These are phyloP conservation scores for Penicillium occitanis DNA, from an alignment of 2,329 filamentous ascomycete species.

Conservation along the genomic window DNA sequence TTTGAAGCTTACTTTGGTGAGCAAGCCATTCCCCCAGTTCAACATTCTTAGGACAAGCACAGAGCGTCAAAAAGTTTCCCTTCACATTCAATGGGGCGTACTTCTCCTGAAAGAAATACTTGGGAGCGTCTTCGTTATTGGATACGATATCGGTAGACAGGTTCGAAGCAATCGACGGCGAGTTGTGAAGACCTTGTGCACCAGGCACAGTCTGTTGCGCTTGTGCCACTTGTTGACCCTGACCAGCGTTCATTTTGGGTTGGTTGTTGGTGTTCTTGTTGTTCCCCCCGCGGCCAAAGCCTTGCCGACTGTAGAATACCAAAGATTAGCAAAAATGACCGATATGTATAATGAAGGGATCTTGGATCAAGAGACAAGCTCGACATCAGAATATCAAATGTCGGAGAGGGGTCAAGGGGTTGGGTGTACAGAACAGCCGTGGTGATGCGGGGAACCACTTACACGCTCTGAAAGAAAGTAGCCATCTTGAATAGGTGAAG, in stretches of 20 bases:
- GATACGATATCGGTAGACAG: constrained; percentile 35
- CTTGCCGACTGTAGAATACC: constrained; percentile 44
- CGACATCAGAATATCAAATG: constrained; percentile 5
- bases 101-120: constrained; percentile 54
- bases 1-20: constrained; percentile 70
- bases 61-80: constrained; percentile 95
- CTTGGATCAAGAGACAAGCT: constrained; percentile 10
- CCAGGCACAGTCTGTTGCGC: constrained; percentile 26
- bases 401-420: constrained; percentile 2
- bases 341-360: neutral
- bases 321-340: constrained; percentile 4
- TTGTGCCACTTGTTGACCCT: constrained; percentile 32
- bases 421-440: constrained; percentile 13
- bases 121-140: constrained; percentile 46
- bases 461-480: constrained; percentile 53
- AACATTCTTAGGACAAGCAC: constrained; percentile 87
- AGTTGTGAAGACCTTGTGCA: constrained; percentile 34
- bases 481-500: constrained; percentile 39
- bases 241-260: constrained; percentile 42
- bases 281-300: constrained; percentile 50
- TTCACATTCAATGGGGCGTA: constrained; percentile 83
- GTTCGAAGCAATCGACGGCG: constrained; percentile 41
- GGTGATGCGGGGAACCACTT: constrained; percentile 32
- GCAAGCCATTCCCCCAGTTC: constrained; percentile 95
- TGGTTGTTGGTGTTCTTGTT: constrained; percentile 45